phyloP scores from a whole-genome alignment of 2,329 filamentous ascomycete genomes.

The Phialocephala subalpina region DNA sequence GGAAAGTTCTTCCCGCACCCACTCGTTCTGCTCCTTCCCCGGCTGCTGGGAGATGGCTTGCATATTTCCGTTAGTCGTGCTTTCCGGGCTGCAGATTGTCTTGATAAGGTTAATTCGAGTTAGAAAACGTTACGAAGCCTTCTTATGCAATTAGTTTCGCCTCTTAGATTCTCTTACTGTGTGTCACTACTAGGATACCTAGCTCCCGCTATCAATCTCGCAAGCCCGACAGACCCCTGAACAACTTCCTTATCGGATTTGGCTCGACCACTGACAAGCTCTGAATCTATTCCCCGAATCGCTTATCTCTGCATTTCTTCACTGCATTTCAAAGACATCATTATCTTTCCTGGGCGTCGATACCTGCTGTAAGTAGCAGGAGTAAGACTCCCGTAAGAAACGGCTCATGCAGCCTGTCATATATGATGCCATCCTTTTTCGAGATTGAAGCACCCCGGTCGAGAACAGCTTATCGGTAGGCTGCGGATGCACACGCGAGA shows the following conservation, averaged over 20 bases:
- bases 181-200: constrained; percentile 13
- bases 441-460: constrained; percentile 8
- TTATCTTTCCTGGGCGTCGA: constrained; percentile 11
- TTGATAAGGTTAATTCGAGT: neutral
- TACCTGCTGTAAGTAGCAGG: neutral
- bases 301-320: constrained; percentile 21
- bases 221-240: constrained; percentile 16
- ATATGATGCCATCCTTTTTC: neutral
- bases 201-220: constrained; percentile 17
- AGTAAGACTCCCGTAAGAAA: constrained; percentile 18
- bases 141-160: constrained; percentile 11
- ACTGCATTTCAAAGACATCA: constrained; percentile 8
- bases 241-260: constrained; percentile 16
- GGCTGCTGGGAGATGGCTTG: neutral
- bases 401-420: constrained; percentile 12
- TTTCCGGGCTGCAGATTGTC: neutral
- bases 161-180: constrained; percentile 1
- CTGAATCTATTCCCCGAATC: constrained; percentile 9
- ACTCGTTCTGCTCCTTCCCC: neutral
- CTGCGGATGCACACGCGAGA: constrained; percentile 2
- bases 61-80: neutral
- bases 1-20: neutral
- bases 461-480: constrained; percentile 16
- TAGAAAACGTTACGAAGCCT: neutral
- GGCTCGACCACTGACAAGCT: constrained; percentile 21